Percentiles rank a stretch among this genome's conserved stretches.
phyloP scores from a whole-genome alignment of 495 filamentous ascomycete genomes.

The Xylaria flabelliformis region DNA sequence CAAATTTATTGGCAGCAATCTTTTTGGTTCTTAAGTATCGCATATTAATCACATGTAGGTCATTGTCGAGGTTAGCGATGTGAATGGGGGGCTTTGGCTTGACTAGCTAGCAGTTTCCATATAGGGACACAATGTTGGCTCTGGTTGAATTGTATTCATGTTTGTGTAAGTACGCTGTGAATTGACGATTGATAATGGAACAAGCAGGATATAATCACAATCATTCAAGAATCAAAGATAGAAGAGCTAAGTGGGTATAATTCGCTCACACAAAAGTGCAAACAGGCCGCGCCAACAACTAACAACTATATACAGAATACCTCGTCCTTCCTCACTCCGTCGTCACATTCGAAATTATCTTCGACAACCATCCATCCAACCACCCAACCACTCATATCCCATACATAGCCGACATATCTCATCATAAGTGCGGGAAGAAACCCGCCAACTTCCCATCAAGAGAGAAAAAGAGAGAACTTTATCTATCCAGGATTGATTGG shows the following conservation, averaged over 20 bases:
- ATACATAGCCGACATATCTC: not conserved
- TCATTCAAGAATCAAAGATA: not conserved
- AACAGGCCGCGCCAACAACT: not conserved
- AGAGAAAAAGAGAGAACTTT: not conserved
- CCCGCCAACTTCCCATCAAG: not conserved
- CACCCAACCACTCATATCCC: not conserved
- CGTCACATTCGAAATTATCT: not conserved
- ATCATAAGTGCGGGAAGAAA: not conserved
- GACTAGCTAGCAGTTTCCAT: not conserved
- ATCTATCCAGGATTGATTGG: not conserved
- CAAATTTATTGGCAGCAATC: not conserved
- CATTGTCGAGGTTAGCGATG: not conserved
- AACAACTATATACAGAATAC: not conserved
- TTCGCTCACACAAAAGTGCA: not conserved
- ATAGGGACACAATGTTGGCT: not conserved
- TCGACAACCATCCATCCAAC: no score
- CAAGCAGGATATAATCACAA: no score
- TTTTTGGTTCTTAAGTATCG: not conserved
- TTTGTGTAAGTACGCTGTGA: not conserved
- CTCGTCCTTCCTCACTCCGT: not conserved
- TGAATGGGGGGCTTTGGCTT: not conserved
- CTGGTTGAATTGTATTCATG: not conserved
- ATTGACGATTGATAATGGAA: not conserved
- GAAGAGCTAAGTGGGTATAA: constrained; percentile 8
- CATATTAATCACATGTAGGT: not conserved